Conservation (phyloP, 257 asterid species). For the Scutellaria galericulata region DNA sequence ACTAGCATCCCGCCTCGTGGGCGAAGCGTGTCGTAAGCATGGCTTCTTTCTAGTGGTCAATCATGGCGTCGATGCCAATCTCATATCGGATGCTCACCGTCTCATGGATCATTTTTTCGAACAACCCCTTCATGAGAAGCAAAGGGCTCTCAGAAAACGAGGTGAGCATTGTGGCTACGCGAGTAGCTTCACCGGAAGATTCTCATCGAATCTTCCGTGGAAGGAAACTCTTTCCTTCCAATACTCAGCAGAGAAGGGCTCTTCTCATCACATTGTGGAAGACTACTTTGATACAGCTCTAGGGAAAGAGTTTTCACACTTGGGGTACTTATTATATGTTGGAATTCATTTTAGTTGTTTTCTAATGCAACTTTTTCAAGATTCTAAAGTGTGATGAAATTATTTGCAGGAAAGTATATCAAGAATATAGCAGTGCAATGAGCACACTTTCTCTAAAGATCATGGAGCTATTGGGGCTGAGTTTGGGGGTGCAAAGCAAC, state of each 20-base stretch:
- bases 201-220: constrained; percentile 85
- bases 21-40: constrained; percentile 62
- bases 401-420: constrained; percentile 58
- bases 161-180: constrained; percentile 86
- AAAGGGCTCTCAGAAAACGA: constrained; percentile 59
- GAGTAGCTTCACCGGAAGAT: constrained; percentile 81
- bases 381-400: background rate
- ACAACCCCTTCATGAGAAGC: constrained; percentile 59
- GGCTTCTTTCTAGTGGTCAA: constrained; percentile 79
- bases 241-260: constrained; percentile 45
- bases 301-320: constrained; percentile 54
- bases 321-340: constrained; percentile 50
- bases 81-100: constrained; percentile 59
- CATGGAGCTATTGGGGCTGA: constrained; percentile 79
- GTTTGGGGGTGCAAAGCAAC: constrained; percentile 52
- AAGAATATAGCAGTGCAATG: constrained; percentile 81
- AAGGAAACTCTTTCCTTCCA: constrained; percentile 80
- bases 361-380: background rate
- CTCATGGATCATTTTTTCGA: constrained; percentile 70
- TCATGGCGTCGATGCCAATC: constrained; percentile 59
- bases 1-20: constrained; percentile 53
- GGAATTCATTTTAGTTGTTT: background rate
- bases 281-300: constrained; percentile 51
- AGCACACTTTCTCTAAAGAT: constrained; percentile 67
- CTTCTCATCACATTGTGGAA: constrained; percentile 56